phyloP scores from a whole-genome alignment of 1,284 basidiomycete species.

The Somion occarium region DNA sequence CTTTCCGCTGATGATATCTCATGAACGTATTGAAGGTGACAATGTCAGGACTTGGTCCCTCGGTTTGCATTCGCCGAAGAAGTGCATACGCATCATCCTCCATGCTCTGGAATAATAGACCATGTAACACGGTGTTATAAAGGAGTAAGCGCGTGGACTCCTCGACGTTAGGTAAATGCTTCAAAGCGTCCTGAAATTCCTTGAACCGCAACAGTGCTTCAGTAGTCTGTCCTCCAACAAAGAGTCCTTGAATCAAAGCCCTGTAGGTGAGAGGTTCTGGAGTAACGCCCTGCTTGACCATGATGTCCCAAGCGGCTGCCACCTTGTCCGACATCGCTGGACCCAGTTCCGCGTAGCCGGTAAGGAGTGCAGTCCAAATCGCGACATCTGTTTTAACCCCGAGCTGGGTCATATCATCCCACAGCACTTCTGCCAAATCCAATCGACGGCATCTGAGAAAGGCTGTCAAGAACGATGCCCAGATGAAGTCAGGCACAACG shows the following conservation, averaged over 20 bases:
- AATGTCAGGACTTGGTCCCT: constrained; percentile 61
- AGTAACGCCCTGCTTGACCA: constrained; percentile 44
- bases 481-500: constrained; percentile 48
- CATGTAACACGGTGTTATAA: constrained; percentile 63
- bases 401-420: constrained; percentile 56
- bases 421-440: constrained; percentile 54
- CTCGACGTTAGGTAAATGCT: background rate
- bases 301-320: constrained; percentile 52
- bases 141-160: constrained; percentile 32
- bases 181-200: constrained; percentile 4
- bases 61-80: constrained; percentile 41
- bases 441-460: constrained; percentile 49
- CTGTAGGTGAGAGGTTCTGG: constrained; percentile 57
- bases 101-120: constrained; percentile 44
- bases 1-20: constrained; percentile 53
- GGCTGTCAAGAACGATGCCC: constrained; percentile 58
- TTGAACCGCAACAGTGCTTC: constrained; percentile 48
- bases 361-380: constrained; percentile 64
- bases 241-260: constrained; percentile 54
- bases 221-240: constrained; percentile 38
- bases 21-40: constrained; percentile 79
- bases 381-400: constrained; percentile 43
- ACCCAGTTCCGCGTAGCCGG: constrained; percentile 48
- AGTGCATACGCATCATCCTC: constrained; percentile 42
- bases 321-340: constrained; percentile 37